phyloP scores from a whole-genome alignment of 768 basidiomycete species.

The Auriscalpium vulgare region DNA sequence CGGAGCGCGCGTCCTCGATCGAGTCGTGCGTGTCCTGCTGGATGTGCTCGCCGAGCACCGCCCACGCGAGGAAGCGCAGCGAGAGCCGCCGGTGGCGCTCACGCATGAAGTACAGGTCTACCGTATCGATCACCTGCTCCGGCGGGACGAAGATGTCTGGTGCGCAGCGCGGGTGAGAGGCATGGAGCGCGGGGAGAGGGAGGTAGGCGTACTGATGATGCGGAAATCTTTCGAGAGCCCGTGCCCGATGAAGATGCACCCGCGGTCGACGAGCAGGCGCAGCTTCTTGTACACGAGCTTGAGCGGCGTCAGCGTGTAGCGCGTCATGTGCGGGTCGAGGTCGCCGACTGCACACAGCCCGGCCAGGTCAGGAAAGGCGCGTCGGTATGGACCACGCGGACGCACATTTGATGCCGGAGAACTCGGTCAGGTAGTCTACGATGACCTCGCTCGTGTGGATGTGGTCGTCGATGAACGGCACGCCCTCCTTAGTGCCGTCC shows the following conservation, averaged over 20 bases:
- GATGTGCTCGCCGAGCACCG: conserved; percentile 84
- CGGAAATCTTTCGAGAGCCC: conserved; percentile 96
- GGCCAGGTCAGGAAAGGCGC: conserved; percentile 1
- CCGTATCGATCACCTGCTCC: conserved; percentile 93
- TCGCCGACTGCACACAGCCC: conserved; percentile 63
- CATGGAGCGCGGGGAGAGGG: background rate
- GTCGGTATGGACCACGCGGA: background rate
- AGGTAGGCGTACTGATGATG: conserved; percentile 75
- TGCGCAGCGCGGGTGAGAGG: background rate
- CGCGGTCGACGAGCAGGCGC: conserved; percentile 83
- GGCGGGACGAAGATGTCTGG: conserved; percentile 94
- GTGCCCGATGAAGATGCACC: conserved; percentile 96
- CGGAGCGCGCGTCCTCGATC: conserved; percentile 92
- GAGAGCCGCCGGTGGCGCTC: conserved; percentile 82
- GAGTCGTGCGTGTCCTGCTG: conserved; percentile 95
- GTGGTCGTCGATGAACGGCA: conserved; percentile 97
- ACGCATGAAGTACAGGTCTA: conserved; percentile 88
- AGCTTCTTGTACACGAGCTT: conserved; percentile 99
- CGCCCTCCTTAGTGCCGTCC: conserved; percentile 66
- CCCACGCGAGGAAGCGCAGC: conserved; percentile 90
- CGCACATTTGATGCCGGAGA: conserved; percentile 90
- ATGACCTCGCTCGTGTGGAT: conserved; percentile 95
- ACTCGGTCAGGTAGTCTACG: conserved; percentile 95
- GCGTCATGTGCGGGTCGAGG: conserved; percentile 75
- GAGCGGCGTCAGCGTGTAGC: conserved; percentile 85